Conservation (phyloP, 1,284 basidiomycete species). For the Leccinum griseonigrum region DNA sequence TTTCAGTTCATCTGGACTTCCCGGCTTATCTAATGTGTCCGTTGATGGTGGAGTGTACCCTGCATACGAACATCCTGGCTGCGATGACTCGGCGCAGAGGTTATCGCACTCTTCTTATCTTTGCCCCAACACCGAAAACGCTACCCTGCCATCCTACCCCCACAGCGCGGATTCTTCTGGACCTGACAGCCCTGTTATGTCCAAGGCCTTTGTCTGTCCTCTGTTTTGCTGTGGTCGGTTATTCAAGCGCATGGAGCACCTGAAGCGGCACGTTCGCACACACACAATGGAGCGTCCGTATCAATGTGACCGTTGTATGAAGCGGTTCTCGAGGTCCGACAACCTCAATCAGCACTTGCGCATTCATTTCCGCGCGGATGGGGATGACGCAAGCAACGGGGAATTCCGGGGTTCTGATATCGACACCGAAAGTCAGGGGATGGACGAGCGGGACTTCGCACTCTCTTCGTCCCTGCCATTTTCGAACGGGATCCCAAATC, state of each 20-base stretch:
- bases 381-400: conserved; percentile 25
- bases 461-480: conserved; percentile 27
- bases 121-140: conserved; percentile 15
- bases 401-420: conserved; percentile 27
- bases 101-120: conserved; percentile 19
- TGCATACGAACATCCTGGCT: conserved; percentile 20
- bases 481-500: conserved; percentile 35
- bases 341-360: conserved; percentile 82
- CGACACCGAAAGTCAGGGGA: conserved; percentile 28
- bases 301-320: conserved; percentile 68
- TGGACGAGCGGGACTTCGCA: conserved; percentile 29
- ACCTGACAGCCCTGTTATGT: conserved; percentile 32
- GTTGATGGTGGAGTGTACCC: conserved; percentile 18
- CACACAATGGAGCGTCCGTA: conserved; percentile 88
- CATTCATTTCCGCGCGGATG: conserved; percentile 60
- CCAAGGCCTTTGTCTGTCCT: conserved; percentile 76
- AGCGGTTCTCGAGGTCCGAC: conserved; percentile 82
- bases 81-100: conserved; percentile 20
- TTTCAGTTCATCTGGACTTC: conserved; percentile 22
- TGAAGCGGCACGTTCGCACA: conserved; percentile 85
- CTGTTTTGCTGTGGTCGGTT: conserved; percentile 76
- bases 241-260: conserved; percentile 89
- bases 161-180: conserved; percentile 21
- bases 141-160: conserved; percentile 21
- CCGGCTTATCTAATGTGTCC: conserved; percentile 21